Evolutionary conservation across 2,329 filamentous ascomycete species (phyloP), one percentile per base, ranked within the genome.

Genomic region (Nothomitra cinnamomea): DNA sequence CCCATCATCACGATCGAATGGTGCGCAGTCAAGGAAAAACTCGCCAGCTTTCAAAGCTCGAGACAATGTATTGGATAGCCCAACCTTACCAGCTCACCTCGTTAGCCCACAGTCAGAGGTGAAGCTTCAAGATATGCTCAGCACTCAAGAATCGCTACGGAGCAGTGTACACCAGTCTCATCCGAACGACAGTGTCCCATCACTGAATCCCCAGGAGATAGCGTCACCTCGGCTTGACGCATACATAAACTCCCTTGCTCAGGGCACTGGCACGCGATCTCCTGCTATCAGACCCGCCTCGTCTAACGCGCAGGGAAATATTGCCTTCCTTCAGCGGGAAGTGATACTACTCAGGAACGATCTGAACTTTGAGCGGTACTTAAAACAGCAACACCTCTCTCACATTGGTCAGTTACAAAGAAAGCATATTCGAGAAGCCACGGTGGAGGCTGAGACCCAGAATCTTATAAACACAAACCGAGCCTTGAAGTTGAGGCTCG

Each of bases 301-400:
- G 8, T 62, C 63, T 49, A 65, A 70, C 52, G 53, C 61, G 50
- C 61, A 66, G 56, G 63, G 67, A 15, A 68, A 74, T 55, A 61
- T 74, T 25, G 69, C 75, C 1, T 77, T 79, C 58, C 68, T 92
- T 2, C 80, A 87, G 58, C 77, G 83, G 42, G 82, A 88, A 60
- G 77, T 87, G n/a, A 76, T 87, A 53, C 69, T 89, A 1, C 67
- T 92, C 10, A 80, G 83, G 45, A 92, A 89, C 57, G 85, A 92
- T 60, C 71, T 92, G 43, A 85, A 84, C 58, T 92, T 90, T 61
- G 87, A 92, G 64, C 76, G 84, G 24, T 90, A 87, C 65, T 75
- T 90, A 61, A 90, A 89, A 63, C 79, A 87, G 58, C 86, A 92
- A 61, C 86, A 90, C 64, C 78, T 89, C 58, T 78, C 82, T 1